A percentile compares a stretch with the other conserved stretches of the same genome.
Conservation (phyloP, 2,329 filamentous ascomycete genomes). For the Harringtonia aguacate region DNA sequence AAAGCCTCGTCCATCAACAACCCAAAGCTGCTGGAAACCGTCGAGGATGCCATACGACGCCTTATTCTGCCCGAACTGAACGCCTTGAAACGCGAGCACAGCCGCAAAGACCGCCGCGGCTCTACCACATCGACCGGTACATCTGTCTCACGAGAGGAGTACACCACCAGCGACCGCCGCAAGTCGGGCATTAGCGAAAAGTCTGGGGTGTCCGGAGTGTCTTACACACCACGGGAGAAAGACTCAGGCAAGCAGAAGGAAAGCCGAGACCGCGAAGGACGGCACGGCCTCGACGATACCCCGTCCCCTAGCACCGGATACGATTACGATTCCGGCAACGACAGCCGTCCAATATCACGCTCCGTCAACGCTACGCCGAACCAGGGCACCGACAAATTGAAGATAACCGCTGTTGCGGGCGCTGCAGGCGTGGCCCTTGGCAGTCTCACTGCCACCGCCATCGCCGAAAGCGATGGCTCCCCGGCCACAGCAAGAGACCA, state of each 20-base stretch:
- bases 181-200: constrained; percentile 49
- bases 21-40: constrained; percentile 78
- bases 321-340: constrained; percentile 27
- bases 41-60: constrained; percentile 84
- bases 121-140: constrained; percentile 50
- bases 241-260: constrained; percentile 26
- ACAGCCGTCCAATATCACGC: neutral
- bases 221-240: constrained; percentile 3
- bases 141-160: constrained; percentile 42
- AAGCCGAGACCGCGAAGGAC: constrained; percentile 40
- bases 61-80: constrained; percentile 87
- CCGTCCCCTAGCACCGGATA: constrained; percentile 23
- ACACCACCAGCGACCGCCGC: constrained; percentile 44
- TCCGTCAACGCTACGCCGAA: constrained; percentile 33
- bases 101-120: constrained; percentile 59
- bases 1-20: constrained; percentile 72
- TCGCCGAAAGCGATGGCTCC: constrained; percentile 24
- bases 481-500: constrained; percentile 40
- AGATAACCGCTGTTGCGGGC: constrained; percentile 30
- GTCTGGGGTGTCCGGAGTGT: constrained; percentile 17
- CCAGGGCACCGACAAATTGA: constrained; percentile 30
- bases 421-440: constrained; percentile 33
- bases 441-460: constrained; percentile 23
- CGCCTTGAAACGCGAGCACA: constrained; percentile 82
- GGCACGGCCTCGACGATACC: constrained; percentile 41